Evolutionary conservation across 352 stramenopile species (phyloP).

Genomic region (Phytophthora lateralis): DNA sequence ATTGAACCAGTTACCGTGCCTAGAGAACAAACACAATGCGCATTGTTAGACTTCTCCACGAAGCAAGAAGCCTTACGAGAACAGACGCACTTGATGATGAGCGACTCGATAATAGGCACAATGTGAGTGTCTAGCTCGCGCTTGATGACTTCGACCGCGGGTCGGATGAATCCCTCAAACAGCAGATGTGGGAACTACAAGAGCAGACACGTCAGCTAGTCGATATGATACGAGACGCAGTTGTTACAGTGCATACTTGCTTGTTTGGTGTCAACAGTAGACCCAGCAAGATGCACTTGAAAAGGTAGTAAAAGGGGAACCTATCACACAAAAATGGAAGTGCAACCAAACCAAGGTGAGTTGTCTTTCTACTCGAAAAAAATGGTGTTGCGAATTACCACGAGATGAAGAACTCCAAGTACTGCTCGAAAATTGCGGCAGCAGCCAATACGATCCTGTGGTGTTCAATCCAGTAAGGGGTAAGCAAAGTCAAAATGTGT

Average conservation of each 20-base stretch:
- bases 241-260: constrained; percentile 37
- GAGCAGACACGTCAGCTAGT: constrained; percentile 3
- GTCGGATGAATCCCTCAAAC: constrained; percentile 69
- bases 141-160: constrained; percentile 46
- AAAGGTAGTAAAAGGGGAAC: constrained; percentile 80
- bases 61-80: not conserved
- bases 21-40: constrained; percentile 15
- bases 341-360: not conserved
- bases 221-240: not conserved
- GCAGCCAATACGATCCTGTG: constrained; percentile 64
- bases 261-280: constrained; percentile 64
- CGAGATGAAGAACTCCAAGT: constrained; percentile 70
- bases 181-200: constrained; percentile 61
- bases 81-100: constrained; percentile 51
- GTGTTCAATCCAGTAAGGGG: not conserved
- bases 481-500: not conserved
- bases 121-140: constrained; percentile 50
- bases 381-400: constrained; percentile 35
- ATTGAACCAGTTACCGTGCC: constrained; percentile 72
- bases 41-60: not conserved
- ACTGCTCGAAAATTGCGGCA: constrained; percentile 65
- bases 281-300: constrained; percentile 67
- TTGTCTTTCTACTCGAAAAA: not conserved
- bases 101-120: constrained; percentile 55
- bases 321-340: constrained; percentile 16